Base-by-base conservation (phyloP, 352 stramenopile genomes). In the Phytophthora rubi region DNA sequence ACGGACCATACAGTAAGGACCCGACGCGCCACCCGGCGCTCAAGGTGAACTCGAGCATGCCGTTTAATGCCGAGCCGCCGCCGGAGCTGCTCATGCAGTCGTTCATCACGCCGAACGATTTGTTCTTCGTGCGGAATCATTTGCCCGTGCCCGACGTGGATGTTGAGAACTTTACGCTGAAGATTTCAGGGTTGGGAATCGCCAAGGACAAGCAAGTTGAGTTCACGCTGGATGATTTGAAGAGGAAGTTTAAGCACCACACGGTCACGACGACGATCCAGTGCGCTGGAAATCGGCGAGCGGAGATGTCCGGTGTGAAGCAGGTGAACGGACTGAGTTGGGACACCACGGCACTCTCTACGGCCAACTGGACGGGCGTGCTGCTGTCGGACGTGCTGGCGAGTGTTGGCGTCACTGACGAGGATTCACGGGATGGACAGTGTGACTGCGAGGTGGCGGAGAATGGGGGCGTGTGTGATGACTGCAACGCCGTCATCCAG, bases 71-170 rank as follows among this genome's bases (percentile, higher is more conserved):
- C 1, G 97, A 99, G 82, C 91, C 96, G 4, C 96, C 97, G 8
- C 65, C 82, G 2, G 85, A 97, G 65, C 74, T 99, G 39, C 81
- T 99, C 18, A 97, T 97, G 53, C 73, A 97, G 70, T 91, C 83
- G 53, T 99, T 98, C 71, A 92, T 99, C 64, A 99, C 98, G 9
- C 97, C 97, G 5, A 97, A 95, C 66, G 91, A 98, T 5, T 73
- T 99, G 10, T 99, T 98, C 79, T 99, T 99, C 73, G 97, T 99
- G 66, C 83, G 98, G 4, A 98, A 99, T 84, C 98, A 99, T 77
- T 86, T 99, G 67, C 97, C 98, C 2, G 97, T 99, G 2, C 98
- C 98, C 0, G 71, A 97, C 8, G 78, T 97, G 21, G 80, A 95
- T 49, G 62, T 73, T 4, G 76, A 90, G 8, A 76, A 77, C 3